These are phyloP conservation scores for Thalassiosira hispida DNA, from an alignment of 352 stramenopile genomes.

Conservation along the genomic window DNA sequence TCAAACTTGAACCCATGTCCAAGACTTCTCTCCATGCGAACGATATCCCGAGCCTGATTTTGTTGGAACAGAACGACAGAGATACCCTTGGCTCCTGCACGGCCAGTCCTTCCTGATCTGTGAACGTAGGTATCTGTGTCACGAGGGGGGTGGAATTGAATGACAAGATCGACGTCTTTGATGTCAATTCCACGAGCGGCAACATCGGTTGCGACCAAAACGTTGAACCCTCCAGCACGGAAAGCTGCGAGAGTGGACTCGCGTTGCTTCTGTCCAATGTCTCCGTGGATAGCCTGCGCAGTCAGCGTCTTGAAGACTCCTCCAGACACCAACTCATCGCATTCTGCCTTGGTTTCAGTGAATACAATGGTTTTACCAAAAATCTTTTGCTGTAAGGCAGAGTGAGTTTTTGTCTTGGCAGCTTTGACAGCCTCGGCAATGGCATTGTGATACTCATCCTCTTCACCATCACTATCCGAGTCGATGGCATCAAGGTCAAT, in stretches of 20 bases:
- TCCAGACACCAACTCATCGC: conserved; percentile 92
- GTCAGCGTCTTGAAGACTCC: conserved; percentile 88
- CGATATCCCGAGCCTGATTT: conserved; percentile 80
- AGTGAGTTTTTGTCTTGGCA: conserved; percentile 62
- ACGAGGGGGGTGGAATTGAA: conserved; percentile 92
- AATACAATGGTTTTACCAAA: conserved; percentile 94
- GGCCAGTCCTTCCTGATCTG: conserved; percentile 92
- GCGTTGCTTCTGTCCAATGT: conserved; percentile 96
- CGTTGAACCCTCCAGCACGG: conserved; percentile 91
- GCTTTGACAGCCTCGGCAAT: conserved; percentile 75
- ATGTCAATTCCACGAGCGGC: conserved; percentile 97
- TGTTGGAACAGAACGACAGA: conserved; percentile 88
- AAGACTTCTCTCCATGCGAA: conserved; percentile 82
- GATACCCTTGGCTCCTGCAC: conserved; percentile 91
- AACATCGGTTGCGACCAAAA: conserved; percentile 97
- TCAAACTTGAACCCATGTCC: conserved; percentile 86
- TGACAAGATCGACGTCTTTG: conserved; percentile 90
- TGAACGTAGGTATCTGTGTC: conserved; percentile 96
- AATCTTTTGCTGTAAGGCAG: conserved; percentile 80
- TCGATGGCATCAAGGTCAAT: conserved; percentile 66
- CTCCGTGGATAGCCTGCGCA: conserved; percentile 92
- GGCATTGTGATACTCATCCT: conserved; percentile 66
- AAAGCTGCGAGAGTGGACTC: conserved; percentile 98
- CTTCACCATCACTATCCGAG: conserved; percentile 44
- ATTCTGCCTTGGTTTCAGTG: conserved; percentile 95